A percentile compares a stretch with the other conserved stretches of the same genome.
phyloP scores from a whole-genome alignment of 768 basidiomycete species.

The Daedalea quercina region DNA sequence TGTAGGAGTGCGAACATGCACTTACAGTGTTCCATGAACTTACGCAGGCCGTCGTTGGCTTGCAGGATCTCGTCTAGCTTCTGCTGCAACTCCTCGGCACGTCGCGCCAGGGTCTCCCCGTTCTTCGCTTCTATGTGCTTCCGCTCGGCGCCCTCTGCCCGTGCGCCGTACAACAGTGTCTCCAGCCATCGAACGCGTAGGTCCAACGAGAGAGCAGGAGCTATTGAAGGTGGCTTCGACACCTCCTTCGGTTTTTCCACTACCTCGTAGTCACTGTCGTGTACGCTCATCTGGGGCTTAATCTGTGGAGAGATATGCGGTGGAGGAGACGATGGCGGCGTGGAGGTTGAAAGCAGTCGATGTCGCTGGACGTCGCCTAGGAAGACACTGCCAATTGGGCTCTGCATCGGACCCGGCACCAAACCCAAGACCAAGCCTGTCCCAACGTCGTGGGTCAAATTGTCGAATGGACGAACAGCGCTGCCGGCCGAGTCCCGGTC shows the following conservation, averaged over 20 bases:
- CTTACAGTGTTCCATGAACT: conserved; percentile 73
- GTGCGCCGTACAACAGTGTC: conserved; percentile 63
- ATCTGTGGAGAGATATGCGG: conserved; percentile 19
- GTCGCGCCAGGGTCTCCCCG: conserved; percentile 50
- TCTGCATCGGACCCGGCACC: background rate
- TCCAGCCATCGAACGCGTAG: conserved; percentile 77
- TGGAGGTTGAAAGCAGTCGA: conserved; percentile 49
- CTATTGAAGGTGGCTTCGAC: conserved; percentile 37
- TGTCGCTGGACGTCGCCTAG: conserved; percentile 70
- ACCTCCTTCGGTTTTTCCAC: conserved; percentile 17
- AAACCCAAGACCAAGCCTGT: background rate
- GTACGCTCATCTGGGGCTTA: conserved; percentile 6
- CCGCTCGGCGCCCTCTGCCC: conserved; percentile 34
- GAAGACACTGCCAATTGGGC: conserved; percentile 66
- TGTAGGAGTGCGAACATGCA: conserved; percentile 4
- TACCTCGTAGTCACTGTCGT: conserved; percentile 13
- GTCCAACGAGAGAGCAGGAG: conserved; percentile 64
- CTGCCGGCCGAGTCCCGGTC: too few species aligned
- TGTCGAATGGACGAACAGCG: too few species aligned
- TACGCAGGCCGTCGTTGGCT: conserved; percentile 62
- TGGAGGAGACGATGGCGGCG: conserved; percentile 41
- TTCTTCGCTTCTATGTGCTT: conserved; percentile 34
- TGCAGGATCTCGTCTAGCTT: conserved; percentile 52
- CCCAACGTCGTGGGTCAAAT: too few species aligned
- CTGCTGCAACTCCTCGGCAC: conserved; percentile 55